Evolutionary conservation across 257 asterid species (phyloP), one percentile per base, ranked within the genome.

Genomic region (Primulina huaijiensis): DNA sequence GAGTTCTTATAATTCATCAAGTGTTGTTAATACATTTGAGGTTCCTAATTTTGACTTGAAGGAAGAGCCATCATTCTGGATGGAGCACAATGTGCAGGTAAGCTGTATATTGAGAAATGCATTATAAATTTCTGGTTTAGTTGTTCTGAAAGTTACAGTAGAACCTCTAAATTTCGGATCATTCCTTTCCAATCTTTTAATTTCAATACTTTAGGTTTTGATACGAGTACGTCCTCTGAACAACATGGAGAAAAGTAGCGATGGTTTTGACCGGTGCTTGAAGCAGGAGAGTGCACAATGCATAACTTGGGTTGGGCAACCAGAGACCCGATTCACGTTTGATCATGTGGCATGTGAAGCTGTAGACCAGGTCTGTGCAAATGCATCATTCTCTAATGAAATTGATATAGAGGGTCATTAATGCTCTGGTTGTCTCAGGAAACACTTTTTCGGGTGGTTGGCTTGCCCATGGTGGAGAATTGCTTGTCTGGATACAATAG

Each of bases 391-490:
- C 64, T n/a, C n/a, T 40, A 4, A 63, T 50, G 62, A 71, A 60
- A 8, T 55, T 68, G 70, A 40, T 63, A 46, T 63, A 50, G 43
- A 35, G 53, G 37, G 59, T 60, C 53, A 34, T 72, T 77, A 29
- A 75, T 67, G 53, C 69, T 74, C 62, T 56, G 71, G 20, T 21
- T 61, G 84, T 69, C 80, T 76, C 88, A 90, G 99, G 99, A 94
- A 78, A 91, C 94, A 67, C 90, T 94, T 65, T 94, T 94, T 76
- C 78, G 91, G 80, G 81, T 94, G 87, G 96, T 84, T 77, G 99
- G 99, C 55, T 80, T 94, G 88, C 97, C 97, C 29, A 94, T 94
- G 97, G 96, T 94, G 40, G 99, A 94, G 83, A 94, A 94, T 72
- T 94, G 97, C 80, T 79, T 94, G 82, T 89, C 97, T 29, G 99